A percentile compares a stretch with the other conserved stretches of the same genome.
phyloP scores from a whole-genome alignment of 108 stramenopile genomes.

The Nitzschia putrida region DNA sequence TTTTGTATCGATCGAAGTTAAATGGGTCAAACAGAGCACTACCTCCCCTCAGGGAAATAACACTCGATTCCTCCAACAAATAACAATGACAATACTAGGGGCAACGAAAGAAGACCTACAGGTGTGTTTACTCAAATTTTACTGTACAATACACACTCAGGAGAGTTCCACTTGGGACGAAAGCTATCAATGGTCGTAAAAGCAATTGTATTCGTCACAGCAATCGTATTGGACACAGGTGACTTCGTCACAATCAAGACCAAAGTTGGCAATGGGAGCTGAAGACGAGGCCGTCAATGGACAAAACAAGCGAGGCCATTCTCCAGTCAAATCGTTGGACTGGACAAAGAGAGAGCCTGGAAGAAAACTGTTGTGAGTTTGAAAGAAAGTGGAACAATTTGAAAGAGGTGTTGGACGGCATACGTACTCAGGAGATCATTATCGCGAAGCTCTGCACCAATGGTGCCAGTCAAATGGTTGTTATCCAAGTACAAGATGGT shows the following conservation, averaged over 20 bases:
- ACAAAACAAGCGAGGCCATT: constrained; percentile 47
- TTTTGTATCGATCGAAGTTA: no score
- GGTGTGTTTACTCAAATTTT: no score
- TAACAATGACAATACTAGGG: no score
- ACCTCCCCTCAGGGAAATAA: no score
- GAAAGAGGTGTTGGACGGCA: not conserved
- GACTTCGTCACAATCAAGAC: constrained; percentile 38
- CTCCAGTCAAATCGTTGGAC: constrained; percentile 42
- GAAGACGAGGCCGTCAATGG: constrained; percentile 6
- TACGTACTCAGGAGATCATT: constrained; percentile 46
- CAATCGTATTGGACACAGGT: constrained; percentile 33
- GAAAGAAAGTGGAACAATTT: not conserved
- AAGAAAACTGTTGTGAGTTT: not conserved
- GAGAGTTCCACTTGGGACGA: no score
- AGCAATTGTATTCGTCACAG: constrained; percentile 7
- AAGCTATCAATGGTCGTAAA: constrained; percentile 1
- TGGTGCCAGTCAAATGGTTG: constrained; percentile 47
- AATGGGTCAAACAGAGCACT: no score
- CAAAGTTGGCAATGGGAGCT: constrained; percentile 23
- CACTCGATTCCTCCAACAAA: no score
- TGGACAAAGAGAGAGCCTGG: constrained; percentile 44
- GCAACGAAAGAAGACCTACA: no score
- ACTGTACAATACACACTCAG: no score
- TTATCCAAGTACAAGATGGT: constrained; percentile 39
- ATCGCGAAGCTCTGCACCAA: constrained; percentile 24